Base-by-base conservation (phyloP, 345 rosid genomes). In the Eucalyptus marginata region DNA sequence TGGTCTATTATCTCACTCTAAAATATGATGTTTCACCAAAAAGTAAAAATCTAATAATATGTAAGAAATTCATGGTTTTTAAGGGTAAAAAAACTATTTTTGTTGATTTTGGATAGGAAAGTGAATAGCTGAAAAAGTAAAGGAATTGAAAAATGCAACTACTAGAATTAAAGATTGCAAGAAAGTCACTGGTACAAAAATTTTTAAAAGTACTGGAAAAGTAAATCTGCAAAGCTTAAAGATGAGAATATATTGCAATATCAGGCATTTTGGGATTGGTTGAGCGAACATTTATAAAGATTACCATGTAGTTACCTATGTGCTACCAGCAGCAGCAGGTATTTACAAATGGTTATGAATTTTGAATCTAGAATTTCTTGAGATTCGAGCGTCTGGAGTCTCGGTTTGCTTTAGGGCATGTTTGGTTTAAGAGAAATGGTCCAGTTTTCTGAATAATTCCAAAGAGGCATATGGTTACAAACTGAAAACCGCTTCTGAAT, bases 101-200 rank as follows among this genome's bases (percentile, higher is more conserved):
- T 58, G 7, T 50, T 50, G n/a, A 25, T 58, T 25, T 58, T 58
- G 29, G n/a, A 58, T 29, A 7, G 27, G 2, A 56, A 22, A 58
- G 12, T 11, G 5, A 58, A 22, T 20, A 56, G 11, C 1, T 11
- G 13, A 40, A 58, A 58, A 58, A 58, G 66, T 58, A 11, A 58
- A 58, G 66, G n/a, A 58, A 58, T 58, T 58, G 66, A 58, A 59
- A 50, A 59, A 27, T 59, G n/a, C 66, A 59, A 25, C n/a, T 3
- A 59, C 29, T 25, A 13, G 66, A 59, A 59, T 59, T 59, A 27
- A 59, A 59, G n/a, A 59, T 58, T 10, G 64, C 64, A 58, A 58
- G 29, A 58, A 58, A 58, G 64, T 24, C 64, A 24, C 0, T 1
- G n/a, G 31, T 59, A 25, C n/a, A 10, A 27, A 3, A 1, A 0